Conservation (phyloP, 1,284 basidiomycete genomes). For the Veloboletus limbatus region DNA sequence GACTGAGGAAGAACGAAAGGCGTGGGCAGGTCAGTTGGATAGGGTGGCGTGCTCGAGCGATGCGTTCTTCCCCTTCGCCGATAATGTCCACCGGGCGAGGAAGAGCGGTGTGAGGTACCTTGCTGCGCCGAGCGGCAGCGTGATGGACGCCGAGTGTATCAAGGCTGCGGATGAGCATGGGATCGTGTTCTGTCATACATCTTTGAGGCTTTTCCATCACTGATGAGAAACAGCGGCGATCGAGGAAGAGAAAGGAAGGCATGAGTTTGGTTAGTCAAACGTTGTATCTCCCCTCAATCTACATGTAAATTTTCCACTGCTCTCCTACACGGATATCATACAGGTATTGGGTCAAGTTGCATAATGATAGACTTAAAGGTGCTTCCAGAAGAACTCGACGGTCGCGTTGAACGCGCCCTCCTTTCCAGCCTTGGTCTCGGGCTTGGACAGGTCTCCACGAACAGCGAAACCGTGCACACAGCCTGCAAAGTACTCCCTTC, state of each 20-base stretch:
- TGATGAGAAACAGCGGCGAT: conserved; percentile 34
- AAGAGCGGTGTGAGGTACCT: conserved; percentile 92
- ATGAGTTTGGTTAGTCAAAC: background rate
- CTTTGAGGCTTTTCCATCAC: conserved; percentile 80
- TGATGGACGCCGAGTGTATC: conserved; percentile 96
- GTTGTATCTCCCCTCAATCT: background rate
- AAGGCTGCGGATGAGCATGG: conserved; percentile 90
- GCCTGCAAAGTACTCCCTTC: conserved; percentile 42
- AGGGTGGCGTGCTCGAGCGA: conserved; percentile 93
- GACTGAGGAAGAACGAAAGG: conserved; percentile 68
- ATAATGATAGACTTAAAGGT: conserved; percentile 25
- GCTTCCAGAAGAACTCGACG: conserved; percentile 49
- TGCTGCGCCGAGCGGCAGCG: conserved; percentile 92
- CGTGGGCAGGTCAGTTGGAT: conserved; percentile 71
- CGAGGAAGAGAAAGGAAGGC: background rate
- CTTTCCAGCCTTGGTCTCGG: conserved; percentile 53
- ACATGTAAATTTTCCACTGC: background rate
- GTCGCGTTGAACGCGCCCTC: conserved; percentile 58
- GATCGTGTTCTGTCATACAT: conserved; percentile 87
- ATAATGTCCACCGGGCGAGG: conserved; percentile 93
- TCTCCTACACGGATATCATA: background rate
- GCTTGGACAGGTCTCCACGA: conserved; percentile 37
- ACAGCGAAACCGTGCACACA: conserved; percentile 56
- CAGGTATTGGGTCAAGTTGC: background rate
- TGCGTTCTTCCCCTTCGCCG: conserved; percentile 99